These are phyloP conservation scores for Saturnispora kantuleensis DNA, from an alignment of 805 yeast species.

Conservation along the genomic window DNA sequence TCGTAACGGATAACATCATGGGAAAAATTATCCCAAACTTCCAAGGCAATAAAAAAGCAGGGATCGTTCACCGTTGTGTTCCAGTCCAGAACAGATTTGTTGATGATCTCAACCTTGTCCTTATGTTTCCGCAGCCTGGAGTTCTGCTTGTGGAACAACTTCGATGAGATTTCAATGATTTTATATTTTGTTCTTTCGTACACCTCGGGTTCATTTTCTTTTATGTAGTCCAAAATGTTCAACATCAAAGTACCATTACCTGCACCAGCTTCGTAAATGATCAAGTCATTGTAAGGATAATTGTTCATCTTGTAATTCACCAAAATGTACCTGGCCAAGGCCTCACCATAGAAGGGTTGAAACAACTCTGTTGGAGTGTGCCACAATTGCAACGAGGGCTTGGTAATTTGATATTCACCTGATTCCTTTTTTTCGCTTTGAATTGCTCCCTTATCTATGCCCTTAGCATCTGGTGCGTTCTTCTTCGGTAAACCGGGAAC, in stretches of 20 bases:
- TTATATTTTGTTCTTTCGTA: conserved; percentile 57
- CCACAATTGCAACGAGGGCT: conserved; percentile 60
- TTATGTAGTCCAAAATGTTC: conserved; percentile 57
- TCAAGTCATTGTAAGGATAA: conserved; percentile 61
- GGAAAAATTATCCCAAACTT: conserved; percentile 75
- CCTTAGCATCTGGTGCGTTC: background rate
- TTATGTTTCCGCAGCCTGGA: conserved; percentile 31
- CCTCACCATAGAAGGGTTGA: conserved; percentile 77
- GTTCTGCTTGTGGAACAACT: conserved; percentile 50
- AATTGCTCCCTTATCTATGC: background rate
- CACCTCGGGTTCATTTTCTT: conserved; percentile 59
- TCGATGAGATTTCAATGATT: conserved; percentile 61
- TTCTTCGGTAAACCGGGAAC: conserved; percentile 6
- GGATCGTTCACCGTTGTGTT: conserved; percentile 46
- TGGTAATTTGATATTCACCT: conserved; percentile 11
- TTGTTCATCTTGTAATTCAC: conserved; percentile 59
- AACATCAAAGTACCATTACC: conserved; percentile 84
- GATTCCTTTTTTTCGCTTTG: background rate
- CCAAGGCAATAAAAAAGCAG: conserved; percentile 70
- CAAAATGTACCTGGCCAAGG: conserved; percentile 70
- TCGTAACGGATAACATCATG: conserved; percentile 79
- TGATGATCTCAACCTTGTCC: conserved; percentile 52
- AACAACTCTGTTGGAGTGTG: conserved; percentile 85
- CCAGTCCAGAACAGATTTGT: conserved; percentile 75
- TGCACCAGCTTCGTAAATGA: conserved; percentile 82